Evolutionary conservation across 2,329 filamentous ascomycete species (phyloP), one percentile per base, ranked within the genome.

Genomic region (Apiospora malaysiana): DNA sequence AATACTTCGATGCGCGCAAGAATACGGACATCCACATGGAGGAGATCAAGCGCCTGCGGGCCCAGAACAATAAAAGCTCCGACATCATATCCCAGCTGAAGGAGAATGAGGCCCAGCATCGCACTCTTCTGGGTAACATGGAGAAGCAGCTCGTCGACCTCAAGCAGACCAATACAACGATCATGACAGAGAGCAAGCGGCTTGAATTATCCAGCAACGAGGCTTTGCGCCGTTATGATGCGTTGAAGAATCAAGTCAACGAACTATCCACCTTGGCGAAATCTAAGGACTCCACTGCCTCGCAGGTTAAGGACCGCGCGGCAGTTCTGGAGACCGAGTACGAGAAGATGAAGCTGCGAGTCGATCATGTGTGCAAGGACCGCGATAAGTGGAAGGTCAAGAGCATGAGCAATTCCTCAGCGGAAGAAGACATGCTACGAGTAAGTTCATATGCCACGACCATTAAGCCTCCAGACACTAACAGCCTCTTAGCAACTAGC

Each of bases 1-100:
- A 98, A 82, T 99, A 97, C 80, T 98, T 98, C 81, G 94, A 93
- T 0, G 94, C 95, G 10, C 94, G 97, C 86, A 98, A 97, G 80
- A 92, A 95, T 75, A 97, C 95, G 78, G 95, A 98, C 78, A 91
- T 93, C 63, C 89, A 94, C 68, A 92, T 94, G 71, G 87, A 89
- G 71, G 95, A 98, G 82, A 91, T 97, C 66, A 88, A 93, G 75
- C 89, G 91, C 4, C 84, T 98, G 71, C 91, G 94, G 72, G 87
- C 90, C 73, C 95, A 98, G 80, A 97, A 95, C 78, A 87, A 89
- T 66, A 97, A 97, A 82, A 97, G 93, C 71, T 94, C 94, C 0
- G 96, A 98, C 79, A 97, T 98, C 72, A 95, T 99, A 56, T 89
- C 94, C 0, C 93, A 97, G 75, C 85, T 98, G 70, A 99, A 99